phyloP scores from a whole-genome alignment of 179 eudicot species.

The Beta corolliflora region DNA sequence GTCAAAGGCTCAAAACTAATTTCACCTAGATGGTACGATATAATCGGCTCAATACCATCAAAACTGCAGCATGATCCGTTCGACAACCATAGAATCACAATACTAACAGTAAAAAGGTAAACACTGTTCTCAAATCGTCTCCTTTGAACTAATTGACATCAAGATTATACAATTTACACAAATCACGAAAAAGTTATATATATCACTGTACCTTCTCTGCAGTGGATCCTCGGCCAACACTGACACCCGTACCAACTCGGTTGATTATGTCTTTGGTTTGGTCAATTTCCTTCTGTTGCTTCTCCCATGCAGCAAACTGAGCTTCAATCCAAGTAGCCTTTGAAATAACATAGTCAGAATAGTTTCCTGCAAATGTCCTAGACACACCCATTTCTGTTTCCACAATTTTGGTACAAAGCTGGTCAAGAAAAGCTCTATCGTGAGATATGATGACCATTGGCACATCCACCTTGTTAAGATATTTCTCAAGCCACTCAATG shows the following conservation, averaged over 20 bases:
- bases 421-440: slow-evolving; percentile 98
- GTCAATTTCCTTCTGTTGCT: slow-evolving; percentile 93
- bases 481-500: slow-evolving; percentile 96
- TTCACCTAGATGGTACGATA: slow-evolving; percentile 3
- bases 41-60: neutral
- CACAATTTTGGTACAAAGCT: slow-evolving; percentile 94
- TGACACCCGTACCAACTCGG: slow-evolving; percentile 85
- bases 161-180: neutral
- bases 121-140: neutral
- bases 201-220: slow-evolving; percentile 78
- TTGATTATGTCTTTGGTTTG: slow-evolving; percentile 76
- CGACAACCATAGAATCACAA: neutral
- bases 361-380: slow-evolving; percentile 82
- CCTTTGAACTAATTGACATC: neutral
- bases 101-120: neutral
- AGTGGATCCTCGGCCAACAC: slow-evolving; percentile 83
- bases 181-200: neutral
- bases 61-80: neutral
- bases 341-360: slow-evolving; percentile 72
- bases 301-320: slow-evolving; percentile 95
- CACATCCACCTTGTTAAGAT: slow-evolving; percentile 73
- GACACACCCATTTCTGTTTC: slow-evolving; percentile 99
- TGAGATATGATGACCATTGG: slow-evolving; percentile 99
- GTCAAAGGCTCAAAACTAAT: slow-evolving; percentile 13
- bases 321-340: slow-evolving; percentile 94